Percentiles rank a stretch among this genome's conserved stretches.
phyloP scores from a whole-genome alignment of 306 rosid species.

The Casuarina glauca region DNA sequence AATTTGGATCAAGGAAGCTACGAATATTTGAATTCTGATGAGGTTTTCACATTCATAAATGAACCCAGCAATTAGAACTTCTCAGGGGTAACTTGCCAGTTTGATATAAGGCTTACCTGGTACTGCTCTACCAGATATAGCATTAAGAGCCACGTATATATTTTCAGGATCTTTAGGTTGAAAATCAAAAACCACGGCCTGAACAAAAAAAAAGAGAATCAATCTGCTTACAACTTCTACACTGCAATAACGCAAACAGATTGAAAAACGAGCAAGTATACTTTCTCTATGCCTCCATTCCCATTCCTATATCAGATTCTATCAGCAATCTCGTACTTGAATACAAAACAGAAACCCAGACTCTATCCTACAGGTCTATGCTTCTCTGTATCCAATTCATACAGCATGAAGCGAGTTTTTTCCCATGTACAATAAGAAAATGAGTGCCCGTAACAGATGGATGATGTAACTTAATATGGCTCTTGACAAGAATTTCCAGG shows the following conservation, averaged over 20 bases:
- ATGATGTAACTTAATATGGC: neutral
- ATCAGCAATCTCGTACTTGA: neutral
- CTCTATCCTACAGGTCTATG: neutral
- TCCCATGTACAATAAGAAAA: neutral
- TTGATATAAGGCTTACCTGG: conserved; percentile 45
- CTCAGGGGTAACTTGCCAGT: neutral
- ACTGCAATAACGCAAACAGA: conserved; percentile 8
- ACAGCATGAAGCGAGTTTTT: neutral
- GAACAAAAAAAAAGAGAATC: conserved; percentile 33
- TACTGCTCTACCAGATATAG: conserved; percentile 65
- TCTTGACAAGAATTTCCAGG: neutral
- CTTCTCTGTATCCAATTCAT: neutral
- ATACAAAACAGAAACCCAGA: neutral
- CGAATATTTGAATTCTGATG: neutral
- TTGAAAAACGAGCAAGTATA: neutral
- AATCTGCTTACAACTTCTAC: conserved; percentile 11
- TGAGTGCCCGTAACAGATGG: neutral
- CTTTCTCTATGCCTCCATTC: neutral
- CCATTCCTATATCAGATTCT: neutral
- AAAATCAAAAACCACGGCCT: conserved; percentile 89
- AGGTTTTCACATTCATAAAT: neutral
- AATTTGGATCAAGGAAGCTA: neutral
- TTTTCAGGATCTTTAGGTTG: conserved; percentile 95
- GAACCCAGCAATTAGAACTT: neutral
- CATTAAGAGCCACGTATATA: conserved; percentile 66